phyloP scores from a whole-genome alignment of 768 basidiomycete species.

The Suillus cothurnatus region DNA sequence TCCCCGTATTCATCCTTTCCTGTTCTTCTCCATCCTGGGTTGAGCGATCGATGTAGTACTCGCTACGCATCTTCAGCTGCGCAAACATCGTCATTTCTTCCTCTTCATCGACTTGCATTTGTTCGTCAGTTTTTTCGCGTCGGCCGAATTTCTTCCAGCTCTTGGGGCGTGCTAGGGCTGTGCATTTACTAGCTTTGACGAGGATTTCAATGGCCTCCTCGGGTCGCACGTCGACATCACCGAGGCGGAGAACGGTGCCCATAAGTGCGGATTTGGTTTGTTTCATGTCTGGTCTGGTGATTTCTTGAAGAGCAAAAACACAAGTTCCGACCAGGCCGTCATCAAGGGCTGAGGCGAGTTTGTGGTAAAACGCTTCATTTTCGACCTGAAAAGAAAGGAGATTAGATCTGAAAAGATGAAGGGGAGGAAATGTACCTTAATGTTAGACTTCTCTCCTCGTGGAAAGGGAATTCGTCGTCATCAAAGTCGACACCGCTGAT shows the following conservation, averaged over 20 bases:
- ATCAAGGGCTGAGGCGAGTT: conserved; percentile 40
- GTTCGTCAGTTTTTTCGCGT: conserved; percentile 36
- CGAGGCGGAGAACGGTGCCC: conserved; percentile 72
- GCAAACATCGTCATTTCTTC: conserved; percentile 38
- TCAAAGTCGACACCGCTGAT: conserved; percentile 88
- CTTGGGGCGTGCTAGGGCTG: conserved; percentile 67
- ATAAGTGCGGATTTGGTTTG: conserved; percentile 65
- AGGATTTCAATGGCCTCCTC: conserved; percentile 76
- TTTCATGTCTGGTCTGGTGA: conserved; percentile 59
- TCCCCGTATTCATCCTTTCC: conserved; percentile 28
- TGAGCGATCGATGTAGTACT: conserved; percentile 59
- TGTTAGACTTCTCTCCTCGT: conserved; percentile 67
- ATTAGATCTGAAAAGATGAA: conserved; percentile 4
- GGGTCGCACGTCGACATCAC: conserved; percentile 64
- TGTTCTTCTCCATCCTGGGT: conserved; percentile 33
- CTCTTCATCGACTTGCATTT: conserved; percentile 28
- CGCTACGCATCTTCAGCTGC: conserved; percentile 46
- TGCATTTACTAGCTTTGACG: conserved; percentile 81
- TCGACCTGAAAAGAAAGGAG: conserved; percentile 44
- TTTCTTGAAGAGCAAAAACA: conserved; percentile 28
- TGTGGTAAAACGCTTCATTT: conserved; percentile 76
- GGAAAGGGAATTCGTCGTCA: conserved; percentile 63
- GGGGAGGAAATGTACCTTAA: conserved; percentile 59
- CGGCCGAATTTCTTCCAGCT: conserved; percentile 77
- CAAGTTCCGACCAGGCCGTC: conserved; percentile 33